Conservation (phyloP, 306 rosid species). For the Lathyrus aphaca region DNA sequence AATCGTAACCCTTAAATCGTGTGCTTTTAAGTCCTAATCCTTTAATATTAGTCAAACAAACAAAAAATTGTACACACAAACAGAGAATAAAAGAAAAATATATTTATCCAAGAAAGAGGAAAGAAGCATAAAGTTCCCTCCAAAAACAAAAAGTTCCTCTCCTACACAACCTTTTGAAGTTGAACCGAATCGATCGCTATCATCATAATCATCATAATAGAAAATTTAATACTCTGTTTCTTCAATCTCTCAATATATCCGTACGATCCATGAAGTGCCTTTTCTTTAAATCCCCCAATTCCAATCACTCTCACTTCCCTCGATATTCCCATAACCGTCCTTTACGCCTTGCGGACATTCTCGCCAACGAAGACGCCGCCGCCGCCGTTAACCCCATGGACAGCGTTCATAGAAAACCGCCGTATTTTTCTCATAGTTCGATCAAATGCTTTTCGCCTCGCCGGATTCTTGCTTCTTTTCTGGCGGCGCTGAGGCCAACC, state of each 20-base stretch:
- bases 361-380: constrained; percentile 35
- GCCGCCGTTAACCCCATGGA: constrained; percentile 49
- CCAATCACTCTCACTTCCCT: constrained; percentile 5
- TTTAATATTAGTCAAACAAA: too few relatives aligned
- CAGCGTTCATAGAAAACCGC: constrained; percentile 1
- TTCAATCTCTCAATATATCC: neutral
- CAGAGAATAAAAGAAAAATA: too few relatives aligned
- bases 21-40: too few relatives aligned
- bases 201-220: neutral
- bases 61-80: too few relatives aligned
- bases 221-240: constrained; percentile 38
- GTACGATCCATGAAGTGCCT: constrained; percentile 1
- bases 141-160: constrained; percentile 35
- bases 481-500: constrained; percentile 49
- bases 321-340: constrained; percentile 40
- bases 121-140: constrained; percentile 43
- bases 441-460: constrained; percentile 55
- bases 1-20: too few relatives aligned
- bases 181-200: constrained; percentile 33
- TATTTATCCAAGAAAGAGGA: neutral
- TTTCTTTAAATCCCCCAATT: constrained; percentile 46
- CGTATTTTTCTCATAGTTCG: constrained; percentile 7
- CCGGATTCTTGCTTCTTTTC: constrained; percentile 53
- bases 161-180: constrained; percentile 25
- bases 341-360: constrained; percentile 64